Conservation (phyloP, 1,284 basidiomycete species). For the Violaceomyces palustris region DNA sequence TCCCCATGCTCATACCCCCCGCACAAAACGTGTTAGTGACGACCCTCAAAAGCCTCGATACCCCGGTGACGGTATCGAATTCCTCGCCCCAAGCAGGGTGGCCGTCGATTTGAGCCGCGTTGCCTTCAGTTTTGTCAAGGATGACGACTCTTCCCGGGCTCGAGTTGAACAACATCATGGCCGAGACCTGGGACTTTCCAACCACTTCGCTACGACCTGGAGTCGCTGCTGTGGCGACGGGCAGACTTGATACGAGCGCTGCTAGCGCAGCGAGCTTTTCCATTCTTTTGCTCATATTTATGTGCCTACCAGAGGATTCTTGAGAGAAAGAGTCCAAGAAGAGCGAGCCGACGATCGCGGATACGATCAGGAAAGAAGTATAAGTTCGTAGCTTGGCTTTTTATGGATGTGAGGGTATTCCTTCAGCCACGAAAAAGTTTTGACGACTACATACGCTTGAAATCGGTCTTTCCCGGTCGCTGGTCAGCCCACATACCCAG, state of each 20-base stretch:
- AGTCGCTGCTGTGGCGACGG: slow-evolving; percentile 15
- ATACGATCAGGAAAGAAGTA: too few relatives aligned
- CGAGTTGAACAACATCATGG: slow-evolving; percentile 45
- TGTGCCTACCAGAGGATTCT: too few relatives aligned
- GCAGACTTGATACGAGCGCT: slow-evolving; percentile 4
- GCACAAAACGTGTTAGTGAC: slow-evolving; percentile 53
- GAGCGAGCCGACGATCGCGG: too few relatives aligned
- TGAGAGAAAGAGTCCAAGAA: too few relatives aligned
- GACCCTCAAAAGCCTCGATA: slow-evolving; percentile 41
- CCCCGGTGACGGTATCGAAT: slow-evolving; percentile 26
- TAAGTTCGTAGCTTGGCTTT: too few relatives aligned
- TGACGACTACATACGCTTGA: too few relatives aligned
- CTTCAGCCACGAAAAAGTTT: too few relatives aligned
- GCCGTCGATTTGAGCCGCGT: slow-evolving; percentile 27
- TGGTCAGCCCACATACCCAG: too few relatives aligned
- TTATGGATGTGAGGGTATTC: too few relatives aligned
- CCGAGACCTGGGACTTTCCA: slow-evolving; percentile 33
- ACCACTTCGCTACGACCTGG: slow-evolving; percentile 28
- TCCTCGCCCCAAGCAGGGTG: slow-evolving; percentile 39
- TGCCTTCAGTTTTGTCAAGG: slow-evolving; percentile 53
- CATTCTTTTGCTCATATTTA: too few relatives aligned
- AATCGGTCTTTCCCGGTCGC: too few relatives aligned
- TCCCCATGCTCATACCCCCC: slow-evolving; percentile 46
- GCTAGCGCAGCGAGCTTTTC: too few relatives aligned
- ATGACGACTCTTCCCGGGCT: slow-evolving; percentile 47